Percentiles rank a stretch among this genome's conserved stretches.
phyloP scores from a whole-genome alignment of 2,329 filamentous ascomycete species.

The Colletotrichum sp. region DNA sequence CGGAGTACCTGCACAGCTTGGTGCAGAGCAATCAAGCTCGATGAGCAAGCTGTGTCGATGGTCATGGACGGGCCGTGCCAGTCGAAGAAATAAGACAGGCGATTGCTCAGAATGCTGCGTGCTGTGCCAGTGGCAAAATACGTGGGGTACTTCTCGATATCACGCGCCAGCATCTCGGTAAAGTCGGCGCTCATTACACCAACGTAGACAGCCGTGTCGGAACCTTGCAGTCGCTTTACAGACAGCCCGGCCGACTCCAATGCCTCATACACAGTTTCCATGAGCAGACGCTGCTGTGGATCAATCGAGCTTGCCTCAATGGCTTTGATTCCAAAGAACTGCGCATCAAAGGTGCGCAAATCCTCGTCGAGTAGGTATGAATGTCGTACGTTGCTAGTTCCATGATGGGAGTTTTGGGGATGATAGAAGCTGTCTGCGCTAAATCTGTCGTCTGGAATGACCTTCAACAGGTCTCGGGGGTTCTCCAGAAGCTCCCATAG shows the following conservation, averaged over 20 bases:
- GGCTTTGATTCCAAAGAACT: slow-evolving; percentile 35
- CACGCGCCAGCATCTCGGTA: slow-evolving; percentile 15
- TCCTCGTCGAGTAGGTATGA: slow-evolving; percentile 25
- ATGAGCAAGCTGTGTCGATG: slow-evolving; percentile 50
- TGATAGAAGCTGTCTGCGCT: not conserved
- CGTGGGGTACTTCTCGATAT: slow-evolving; percentile 24
- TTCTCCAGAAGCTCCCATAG: not conserved
- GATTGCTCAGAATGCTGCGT: slow-evolving; percentile 38
- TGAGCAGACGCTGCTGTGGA: slow-evolving; percentile 32
- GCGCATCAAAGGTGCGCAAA: slow-evolving; percentile 23
- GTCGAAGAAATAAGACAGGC: slow-evolving; percentile 44
- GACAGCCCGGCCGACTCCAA: slow-evolving; percentile 36
- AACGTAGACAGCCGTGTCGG: slow-evolving; percentile 33
- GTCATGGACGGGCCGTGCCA: slow-evolving; percentile 42
- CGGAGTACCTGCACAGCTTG: slow-evolving; percentile 39
- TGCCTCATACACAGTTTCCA: slow-evolving; percentile 38
- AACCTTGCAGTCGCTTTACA: slow-evolving; percentile 27
- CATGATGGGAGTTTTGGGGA: not conserved
- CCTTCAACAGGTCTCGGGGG: not conserved
- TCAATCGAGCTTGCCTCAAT: slow-evolving; percentile 37
- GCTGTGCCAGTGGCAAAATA: slow-evolving; percentile 34
- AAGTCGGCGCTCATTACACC: slow-evolving; percentile 35
- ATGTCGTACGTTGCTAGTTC: slow-evolving; percentile 24
- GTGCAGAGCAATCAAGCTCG: slow-evolving; percentile 44
- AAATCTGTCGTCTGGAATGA: slow-evolving; percentile 31